These are phyloP conservation scores for Helianthus annuus DNA, from an alignment of 129 eudicot genomes.

Conservation along the genomic window DNA sequence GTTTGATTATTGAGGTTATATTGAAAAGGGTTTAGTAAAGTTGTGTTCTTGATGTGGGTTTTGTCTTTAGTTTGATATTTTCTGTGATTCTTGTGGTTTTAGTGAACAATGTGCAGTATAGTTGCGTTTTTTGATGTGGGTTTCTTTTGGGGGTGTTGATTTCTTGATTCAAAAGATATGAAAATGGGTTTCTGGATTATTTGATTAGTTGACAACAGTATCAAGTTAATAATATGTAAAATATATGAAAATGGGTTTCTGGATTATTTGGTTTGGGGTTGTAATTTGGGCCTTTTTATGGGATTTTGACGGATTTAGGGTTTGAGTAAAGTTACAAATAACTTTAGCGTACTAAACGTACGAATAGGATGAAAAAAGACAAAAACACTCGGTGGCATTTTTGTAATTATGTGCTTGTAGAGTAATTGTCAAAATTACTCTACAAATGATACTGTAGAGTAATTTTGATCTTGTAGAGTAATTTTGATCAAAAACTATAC, in stretches of 20 bases:
- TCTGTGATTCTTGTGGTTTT: neutral
- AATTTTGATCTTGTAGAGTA: no score
- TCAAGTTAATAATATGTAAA: neutral
- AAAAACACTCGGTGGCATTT: no score
- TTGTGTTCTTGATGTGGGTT: conserved; percentile 16
- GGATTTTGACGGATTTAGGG: conserved; percentile 19
- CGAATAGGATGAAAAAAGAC: no score
- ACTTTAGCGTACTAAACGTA: no score
- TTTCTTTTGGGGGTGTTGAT: neutral
- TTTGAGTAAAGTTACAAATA: no score
- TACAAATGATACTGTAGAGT: no score
- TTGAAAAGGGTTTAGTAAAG: neutral
- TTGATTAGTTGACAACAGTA: neutral
- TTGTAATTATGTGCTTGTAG: no score
- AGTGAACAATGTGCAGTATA: conserved; percentile 12
- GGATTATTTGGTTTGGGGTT: neutral
- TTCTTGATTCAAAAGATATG: neutral
- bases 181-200: neutral
- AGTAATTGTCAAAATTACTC: no score
- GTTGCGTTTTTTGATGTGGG: conserved; percentile 6
- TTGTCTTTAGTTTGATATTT: conserved; percentile 9
- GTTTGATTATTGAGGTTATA: conserved; percentile 16
- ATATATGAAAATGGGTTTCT: neutral
- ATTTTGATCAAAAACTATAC: no score
- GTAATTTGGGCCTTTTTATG: neutral